Evolutionary conservation across 2,329 filamentous ascomycete species (phyloP), one percentile per base, ranked within the genome.

Genomic region (Sporothrix globosa): DNA sequence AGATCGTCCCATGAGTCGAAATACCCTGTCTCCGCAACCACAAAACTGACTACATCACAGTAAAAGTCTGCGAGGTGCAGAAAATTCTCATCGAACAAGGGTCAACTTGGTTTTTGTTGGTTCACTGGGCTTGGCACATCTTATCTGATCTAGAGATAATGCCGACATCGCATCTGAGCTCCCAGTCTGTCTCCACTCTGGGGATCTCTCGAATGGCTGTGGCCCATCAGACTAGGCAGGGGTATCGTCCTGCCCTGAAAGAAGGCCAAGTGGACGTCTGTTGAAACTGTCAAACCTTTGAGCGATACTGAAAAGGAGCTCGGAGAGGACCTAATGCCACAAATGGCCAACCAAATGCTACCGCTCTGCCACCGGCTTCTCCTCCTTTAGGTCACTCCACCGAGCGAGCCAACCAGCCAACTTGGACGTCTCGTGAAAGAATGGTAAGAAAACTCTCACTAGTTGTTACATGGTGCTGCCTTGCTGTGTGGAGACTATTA

Each of bases 111-210:
- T 39, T 67, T 53, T 67, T 39, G 44, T 61, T 68, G 69, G 48
- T n/a, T 34, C 56, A 17, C 48, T 19, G 39, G n/a, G 50, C 50
- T 52, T 46, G 41, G 53, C 39, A 41, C 52, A 85, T 85, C 83
- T 85, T 84, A 85, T 85, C 82, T 79, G 83, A 85, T 85, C 82
- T 79, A 75, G 79, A 82, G 83, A 85, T 86, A 83, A 83, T 74
- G 76, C 82, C 82, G 81, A 83, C 80, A 79, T 81, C 80, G 81
- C 77, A 73, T 41, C n/a, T 30, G 39, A 21, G 56, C 39, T 54
- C 41, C 48, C 19, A 17, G 68, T 61, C 72, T 73, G 48, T 48
- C 70, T 71, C 70, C 58, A 69, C 69, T 34, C 52, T 34, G 67
- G 69, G 69, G 34, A 58, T 68, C 39, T 60, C 41, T 58, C 67